Percentiles rank a stretch among this genome's conserved stretches.
Evolutionary conservation across 1,284 basidiomycete species (phyloP).

Genomic region (Malassezia equina): DNA sequence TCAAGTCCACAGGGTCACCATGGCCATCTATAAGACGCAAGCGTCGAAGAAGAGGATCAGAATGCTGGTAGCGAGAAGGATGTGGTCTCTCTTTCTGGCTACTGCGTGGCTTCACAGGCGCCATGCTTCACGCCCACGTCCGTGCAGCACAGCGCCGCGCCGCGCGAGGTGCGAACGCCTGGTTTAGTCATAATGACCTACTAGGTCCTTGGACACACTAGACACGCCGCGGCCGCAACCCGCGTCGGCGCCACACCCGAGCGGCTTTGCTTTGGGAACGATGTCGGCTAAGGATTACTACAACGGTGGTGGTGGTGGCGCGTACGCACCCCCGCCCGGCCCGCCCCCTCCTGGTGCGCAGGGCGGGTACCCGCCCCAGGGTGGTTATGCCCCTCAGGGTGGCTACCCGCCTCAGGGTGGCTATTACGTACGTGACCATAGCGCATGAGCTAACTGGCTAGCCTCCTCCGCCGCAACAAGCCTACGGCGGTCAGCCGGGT

Average conservation of each 20-base stretch:
- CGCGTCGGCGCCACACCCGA: background rate
- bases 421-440: constrained; percentile 19
- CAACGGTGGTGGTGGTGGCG: background rate
- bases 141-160: background rate
- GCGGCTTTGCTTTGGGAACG: background rate
- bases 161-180: too few species aligned
- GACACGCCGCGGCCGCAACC: background rate
- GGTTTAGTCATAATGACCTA: background rate
- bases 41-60: constrained; percentile 47
- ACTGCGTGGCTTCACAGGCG: background rate
- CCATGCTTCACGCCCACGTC: background rate
- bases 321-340: constrained; percentile 10
- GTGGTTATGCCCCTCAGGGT: background rate
- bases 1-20: constrained; percentile 41
- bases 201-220: background rate
- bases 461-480: constrained; percentile 22
- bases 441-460: background rate
- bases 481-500: constrained; percentile 19
- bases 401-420: constrained; percentile 22
- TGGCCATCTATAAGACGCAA: constrained; percentile 42
- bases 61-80: constrained; percentile 41
- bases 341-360: constrained; percentile 12
- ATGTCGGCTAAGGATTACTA: constrained; percentile 21
- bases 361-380: background rate
- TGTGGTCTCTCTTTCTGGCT: constrained; percentile 24